These are phyloP conservation scores for Cercophora newfieldiana DNA, from an alignment of 495 filamentous ascomycete species.

Conservation along the genomic window DNA sequence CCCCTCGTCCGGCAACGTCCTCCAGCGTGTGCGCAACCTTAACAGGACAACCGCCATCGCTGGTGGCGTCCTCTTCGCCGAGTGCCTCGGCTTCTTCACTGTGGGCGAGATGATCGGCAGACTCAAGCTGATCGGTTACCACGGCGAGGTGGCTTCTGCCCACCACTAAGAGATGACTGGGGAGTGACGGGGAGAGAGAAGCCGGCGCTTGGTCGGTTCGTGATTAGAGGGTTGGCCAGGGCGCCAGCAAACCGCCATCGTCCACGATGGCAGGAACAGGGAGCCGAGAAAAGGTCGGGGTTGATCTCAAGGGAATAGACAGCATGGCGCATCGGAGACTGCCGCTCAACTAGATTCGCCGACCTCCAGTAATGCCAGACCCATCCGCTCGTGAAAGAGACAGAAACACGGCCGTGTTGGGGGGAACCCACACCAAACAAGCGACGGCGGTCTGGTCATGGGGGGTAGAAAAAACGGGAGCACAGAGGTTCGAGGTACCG, in stretches of 20 bases:
- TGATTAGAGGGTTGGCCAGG: not conserved
- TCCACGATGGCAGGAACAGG: not conserved
- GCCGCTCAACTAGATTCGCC: conserved; percentile 24
- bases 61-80: conserved; percentile 74
- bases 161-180: conserved; percentile 54
- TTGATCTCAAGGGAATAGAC: conserved; percentile 22
- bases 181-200: not conserved
- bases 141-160: conserved; percentile 62
- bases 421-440: not conserved
- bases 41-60: conserved; percentile 65
- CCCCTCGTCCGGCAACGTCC: conserved; percentile 42
- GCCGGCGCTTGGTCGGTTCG: not conserved
- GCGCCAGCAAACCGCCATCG: not conserved
- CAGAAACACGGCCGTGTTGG: not conserved
- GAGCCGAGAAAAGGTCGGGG: conserved; percentile 5
- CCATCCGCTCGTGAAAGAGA: not conserved
- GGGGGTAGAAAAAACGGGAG: not conserved
- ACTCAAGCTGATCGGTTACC: conserved; percentile 91
- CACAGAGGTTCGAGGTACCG: conserved; percentile 4
- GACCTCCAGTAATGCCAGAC: conserved; percentile 19
- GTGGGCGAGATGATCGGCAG: conserved; percentile 96
- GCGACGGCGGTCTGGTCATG: not conserved
- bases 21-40: conserved; percentile 68
- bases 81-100: conserved; percentile 95
- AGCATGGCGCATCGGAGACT: conserved; percentile 24